A percentile compares a stretch with the other conserved stretches of the same genome.
These are phyloP conservation scores for Cladosporium oxysporum DNA, from an alignment of 2,329 filamentous ascomycete species.

Conservation along the genomic window DNA sequence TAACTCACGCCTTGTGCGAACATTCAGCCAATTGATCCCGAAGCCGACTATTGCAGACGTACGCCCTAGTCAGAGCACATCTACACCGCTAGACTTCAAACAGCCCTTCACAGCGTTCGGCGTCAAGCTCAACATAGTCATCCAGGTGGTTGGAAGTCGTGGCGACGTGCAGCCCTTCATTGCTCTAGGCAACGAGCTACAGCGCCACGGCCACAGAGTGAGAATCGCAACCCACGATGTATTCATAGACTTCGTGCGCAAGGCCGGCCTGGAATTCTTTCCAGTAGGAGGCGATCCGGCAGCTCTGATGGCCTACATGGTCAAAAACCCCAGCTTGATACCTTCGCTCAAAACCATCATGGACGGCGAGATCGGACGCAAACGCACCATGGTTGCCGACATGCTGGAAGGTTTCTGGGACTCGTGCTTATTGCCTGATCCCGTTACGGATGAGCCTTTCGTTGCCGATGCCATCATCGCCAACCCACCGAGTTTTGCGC, in stretches of 20 bases:
- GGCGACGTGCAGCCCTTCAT: slow-evolving; percentile 78
- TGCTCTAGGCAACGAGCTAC: slow-evolving; percentile 44
- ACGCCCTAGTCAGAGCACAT: not conserved
- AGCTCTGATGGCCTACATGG: slow-evolving; percentile 60
- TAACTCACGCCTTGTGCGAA: not conserved
- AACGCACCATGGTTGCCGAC: slow-evolving; percentile 32
- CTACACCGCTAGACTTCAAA: not conserved
- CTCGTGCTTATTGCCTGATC: slow-evolving; percentile 26
- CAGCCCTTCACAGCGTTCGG: slow-evolving; percentile 22
- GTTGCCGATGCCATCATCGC: slow-evolving; percentile 27
- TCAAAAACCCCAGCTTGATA: slow-evolving; percentile 26
- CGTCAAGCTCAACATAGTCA: slow-evolving; percentile 63
- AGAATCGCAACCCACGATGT: slow-evolving; percentile 71
- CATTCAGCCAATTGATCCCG: not conserved
- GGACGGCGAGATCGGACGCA: slow-evolving; percentile 34
- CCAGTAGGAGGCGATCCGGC: slow-evolving; percentile 72
- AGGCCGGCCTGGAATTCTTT: slow-evolving; percentile 74
- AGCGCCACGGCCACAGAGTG: slow-evolving; percentile 47
- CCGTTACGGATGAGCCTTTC: slow-evolving; percentile 19
- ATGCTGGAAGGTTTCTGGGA: slow-evolving; percentile 39
- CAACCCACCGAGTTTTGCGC: slow-evolving; percentile 29
- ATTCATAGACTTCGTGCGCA: slow-evolving; percentile 68
- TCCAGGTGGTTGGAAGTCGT: slow-evolving; percentile 73
- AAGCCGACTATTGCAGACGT: not conserved
- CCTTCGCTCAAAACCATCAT: slow-evolving; percentile 34